phyloP scores from a whole-genome alignment of 2,329 filamentous ascomycete genomes.

The Sporothrix brasiliensis region DNA sequence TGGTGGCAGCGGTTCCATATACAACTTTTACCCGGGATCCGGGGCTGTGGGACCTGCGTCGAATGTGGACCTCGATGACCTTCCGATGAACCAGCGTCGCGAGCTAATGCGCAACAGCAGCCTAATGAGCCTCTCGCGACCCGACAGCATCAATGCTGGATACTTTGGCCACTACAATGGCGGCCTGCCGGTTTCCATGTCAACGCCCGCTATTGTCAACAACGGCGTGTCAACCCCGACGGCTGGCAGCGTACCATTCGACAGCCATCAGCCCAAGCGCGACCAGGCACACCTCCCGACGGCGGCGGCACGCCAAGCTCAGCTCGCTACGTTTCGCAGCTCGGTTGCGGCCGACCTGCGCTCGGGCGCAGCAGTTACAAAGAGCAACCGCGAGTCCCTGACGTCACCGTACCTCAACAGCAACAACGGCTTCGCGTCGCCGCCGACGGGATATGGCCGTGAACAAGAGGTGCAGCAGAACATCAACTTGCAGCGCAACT shows the following conservation, averaged over 20 bases:
- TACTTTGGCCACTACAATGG: conserved; percentile 26
- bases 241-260: conserved; percentile 49
- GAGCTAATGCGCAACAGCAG: conserved; percentile 61
- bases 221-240: conserved; percentile 27
- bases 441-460: conserved; percentile 14
- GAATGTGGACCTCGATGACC: conserved; percentile 61
- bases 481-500: conserved; percentile 58
- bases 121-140: conserved; percentile 41
- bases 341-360: conserved; percentile 66
- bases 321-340: conserved; percentile 68
- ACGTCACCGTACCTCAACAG: conserved; percentile 42
- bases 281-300: conserved; percentile 47
- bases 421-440: conserved; percentile 23
- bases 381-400: conserved; percentile 30
- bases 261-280: conserved; percentile 60
- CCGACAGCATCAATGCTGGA: conserved; percentile 27
- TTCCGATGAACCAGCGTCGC: conserved; percentile 70
- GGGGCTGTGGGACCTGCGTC: conserved; percentile 11
- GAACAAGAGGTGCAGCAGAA: conserved; percentile 48
- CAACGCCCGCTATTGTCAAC: neutral
- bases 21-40: conserved; percentile 21
- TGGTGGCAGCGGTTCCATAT: conserved; percentile 25
- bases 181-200: conserved; percentile 4
- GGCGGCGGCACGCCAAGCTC: conserved; percentile 55
- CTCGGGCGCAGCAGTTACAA: conserved; percentile 41